These are phyloP conservation scores for Litchi chinensis DNA, from an alignment of 345 rosid species.

Conservation along the genomic window DNA sequence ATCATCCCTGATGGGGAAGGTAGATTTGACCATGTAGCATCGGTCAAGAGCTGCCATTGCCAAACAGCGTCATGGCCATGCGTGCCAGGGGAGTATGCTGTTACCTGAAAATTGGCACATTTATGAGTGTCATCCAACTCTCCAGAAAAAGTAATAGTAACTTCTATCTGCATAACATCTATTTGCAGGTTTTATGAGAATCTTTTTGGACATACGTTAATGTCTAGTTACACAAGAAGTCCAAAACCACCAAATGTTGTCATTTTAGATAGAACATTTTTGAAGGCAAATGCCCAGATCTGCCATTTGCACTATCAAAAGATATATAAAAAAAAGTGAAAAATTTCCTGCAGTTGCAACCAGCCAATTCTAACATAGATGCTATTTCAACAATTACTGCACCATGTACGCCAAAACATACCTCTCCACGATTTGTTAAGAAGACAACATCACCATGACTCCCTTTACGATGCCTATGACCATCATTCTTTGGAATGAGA, in stretches of 20 bases:
- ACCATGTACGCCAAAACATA: slow-evolving; percentile 30
- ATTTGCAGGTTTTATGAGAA: no score
- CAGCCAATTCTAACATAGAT: background rate
- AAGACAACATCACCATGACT: slow-evolving; percentile 93
- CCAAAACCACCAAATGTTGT: background rate
- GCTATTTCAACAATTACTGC: background rate
- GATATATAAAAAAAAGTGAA: background rate
- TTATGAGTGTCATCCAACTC: background rate
- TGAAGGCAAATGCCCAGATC: background rate
- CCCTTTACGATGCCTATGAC: slow-evolving; percentile 77
- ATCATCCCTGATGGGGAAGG: slow-evolving; percentile 90
- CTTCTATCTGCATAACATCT: background rate
- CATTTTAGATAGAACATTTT: background rate
- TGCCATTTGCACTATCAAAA: background rate
- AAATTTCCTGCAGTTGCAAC: background rate
- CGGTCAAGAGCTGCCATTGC: slow-evolving; percentile 84
- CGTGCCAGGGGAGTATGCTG: slow-evolving; percentile 81
- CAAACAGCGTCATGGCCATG: slow-evolving; percentile 79
- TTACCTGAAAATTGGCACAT: slow-evolving; percentile 55
- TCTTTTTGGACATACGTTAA: no score
- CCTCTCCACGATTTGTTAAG: slow-evolving; percentile 98
- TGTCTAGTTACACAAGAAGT: background rate
- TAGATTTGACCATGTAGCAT: slow-evolving; percentile 94
- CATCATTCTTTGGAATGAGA: slow-evolving; percentile 84
- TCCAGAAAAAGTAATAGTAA: background rate